A percentile compares a stretch with the other conserved stretches of the same genome.
phyloP scores from a whole-genome alignment of 2,329 filamentous ascomycete species.

The Claviceps citrina region DNA sequence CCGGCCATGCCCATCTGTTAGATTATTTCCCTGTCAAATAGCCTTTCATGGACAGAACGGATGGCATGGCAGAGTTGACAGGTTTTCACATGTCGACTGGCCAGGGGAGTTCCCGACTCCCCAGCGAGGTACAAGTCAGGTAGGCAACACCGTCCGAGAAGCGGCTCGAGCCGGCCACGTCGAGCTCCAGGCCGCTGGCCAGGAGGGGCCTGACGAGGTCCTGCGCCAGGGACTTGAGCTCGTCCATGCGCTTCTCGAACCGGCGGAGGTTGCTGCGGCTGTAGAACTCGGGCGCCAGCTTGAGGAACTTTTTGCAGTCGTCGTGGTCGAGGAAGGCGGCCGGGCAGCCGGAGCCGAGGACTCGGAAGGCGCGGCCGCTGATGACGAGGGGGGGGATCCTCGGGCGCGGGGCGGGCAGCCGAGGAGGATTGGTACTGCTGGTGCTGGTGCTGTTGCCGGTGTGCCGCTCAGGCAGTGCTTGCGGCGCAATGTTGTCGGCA shows the following conservation, averaged over 20 bases:
- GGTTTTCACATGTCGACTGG: conserved; percentile 24
- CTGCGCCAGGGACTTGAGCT: conserved; percentile 70
- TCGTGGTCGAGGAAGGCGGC: conserved; percentile 64
- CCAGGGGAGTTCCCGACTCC: conserved; percentile 37
- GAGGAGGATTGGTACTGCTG: conserved; percentile 4
- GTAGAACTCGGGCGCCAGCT: conserved; percentile 68
- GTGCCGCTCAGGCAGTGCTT: conserved; percentile 26
- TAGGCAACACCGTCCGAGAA: conserved; percentile 30
- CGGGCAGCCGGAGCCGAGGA: conserved; percentile 47
- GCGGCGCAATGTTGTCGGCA: conserved; percentile 71
- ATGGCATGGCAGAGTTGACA: too few species aligned
- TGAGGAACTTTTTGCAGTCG: conserved; percentile 81
- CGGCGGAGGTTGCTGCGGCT: conserved; percentile 69
- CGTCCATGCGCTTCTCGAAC: conserved; percentile 77
- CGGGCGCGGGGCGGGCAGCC: conserved; percentile 15
- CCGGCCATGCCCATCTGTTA: too few species aligned
- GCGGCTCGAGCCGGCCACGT: conserved; percentile 34
- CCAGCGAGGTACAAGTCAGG: conserved; percentile 34
- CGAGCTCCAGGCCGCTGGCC: conserved; percentile 70
- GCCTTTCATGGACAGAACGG: too few species aligned
- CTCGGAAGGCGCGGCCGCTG: conserved; percentile 59
- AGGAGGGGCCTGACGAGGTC: conserved; percentile 76
- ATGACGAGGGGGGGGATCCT: conserved; percentile 36
- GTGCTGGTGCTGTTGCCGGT: conserved; percentile 10
- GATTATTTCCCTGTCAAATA: too few species aligned